phyloP scores from a whole-genome alignment of 2,329 filamentous ascomycete species.

The Alternaria longipes region DNA sequence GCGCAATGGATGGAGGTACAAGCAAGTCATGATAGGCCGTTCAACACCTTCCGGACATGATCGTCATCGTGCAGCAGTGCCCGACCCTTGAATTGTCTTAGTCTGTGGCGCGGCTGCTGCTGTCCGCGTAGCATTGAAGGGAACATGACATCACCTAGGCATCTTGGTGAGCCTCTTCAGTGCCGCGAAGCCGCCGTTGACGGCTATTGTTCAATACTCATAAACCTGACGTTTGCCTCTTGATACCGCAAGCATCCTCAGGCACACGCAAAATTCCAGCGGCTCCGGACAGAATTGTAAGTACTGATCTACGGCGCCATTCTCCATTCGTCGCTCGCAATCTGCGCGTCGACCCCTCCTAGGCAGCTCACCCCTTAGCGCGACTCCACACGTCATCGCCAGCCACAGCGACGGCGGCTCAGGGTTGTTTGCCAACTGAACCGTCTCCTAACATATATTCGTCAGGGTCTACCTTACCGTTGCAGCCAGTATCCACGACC shows the following conservation, averaged over 20 bases:
- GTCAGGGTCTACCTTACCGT: constrained; percentile 14
- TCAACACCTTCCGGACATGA: constrained; percentile 15
- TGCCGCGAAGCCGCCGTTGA: constrained; percentile 21
- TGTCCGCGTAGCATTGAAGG: constrained; percentile 7
- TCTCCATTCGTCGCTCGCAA: constrained; percentile 22
- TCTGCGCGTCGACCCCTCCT: constrained; percentile 28
- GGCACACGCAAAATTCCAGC: neutral
- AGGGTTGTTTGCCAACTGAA: constrained; percentile 14
- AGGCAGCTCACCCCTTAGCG: constrained; percentile 18
- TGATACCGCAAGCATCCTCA: neutral
- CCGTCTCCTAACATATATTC: constrained; percentile 16
- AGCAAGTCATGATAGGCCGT: constrained; percentile 11
- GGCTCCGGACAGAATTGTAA: constrained; percentile 2
- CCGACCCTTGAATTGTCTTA: constrained; percentile 16
- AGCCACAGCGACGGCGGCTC: constrained; percentile 24
- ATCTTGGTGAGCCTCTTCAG: constrained; percentile 2
- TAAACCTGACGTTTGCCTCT: neutral
- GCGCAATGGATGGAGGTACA: constrained; percentile 4
- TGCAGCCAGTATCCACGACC: constrained; percentile 8
- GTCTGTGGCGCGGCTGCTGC: constrained; percentile 16
- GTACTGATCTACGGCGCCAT: constrained; percentile 21
- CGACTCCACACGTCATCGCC: constrained; percentile 29
- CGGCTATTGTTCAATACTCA: neutral
- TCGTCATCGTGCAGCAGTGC: constrained; percentile 28
- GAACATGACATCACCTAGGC: constrained; percentile 26